Evolutionary conservation across 805 yeast species (phyloP).

Genomic region (Suhomyces emberorum): DNA sequence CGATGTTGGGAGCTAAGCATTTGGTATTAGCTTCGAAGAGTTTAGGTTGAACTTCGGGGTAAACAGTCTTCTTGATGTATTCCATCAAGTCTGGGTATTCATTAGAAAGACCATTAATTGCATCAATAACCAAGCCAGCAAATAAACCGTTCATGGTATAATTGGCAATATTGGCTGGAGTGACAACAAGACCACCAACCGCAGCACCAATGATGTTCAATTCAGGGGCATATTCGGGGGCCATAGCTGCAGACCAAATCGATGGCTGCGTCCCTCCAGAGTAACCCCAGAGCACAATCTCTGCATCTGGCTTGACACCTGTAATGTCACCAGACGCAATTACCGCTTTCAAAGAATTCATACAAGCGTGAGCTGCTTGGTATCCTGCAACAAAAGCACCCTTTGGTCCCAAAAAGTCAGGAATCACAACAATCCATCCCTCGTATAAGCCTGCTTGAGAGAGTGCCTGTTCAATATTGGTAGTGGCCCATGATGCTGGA

Average conservation of each 20-base stretch:
- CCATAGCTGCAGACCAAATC: constrained; percentile 23
- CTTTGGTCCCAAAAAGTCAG: constrained; percentile 21
- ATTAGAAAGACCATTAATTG: constrained; percentile 27
- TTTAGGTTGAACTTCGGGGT: constrained; percentile 2
- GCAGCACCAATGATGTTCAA: constrained; percentile 26
- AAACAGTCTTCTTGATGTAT: constrained; percentile 4
- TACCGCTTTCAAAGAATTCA: constrained; percentile 18
- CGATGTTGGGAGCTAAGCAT: constrained; percentile 1
- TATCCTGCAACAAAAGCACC: constrained; percentile 18
- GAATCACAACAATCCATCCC: constrained; percentile 19
- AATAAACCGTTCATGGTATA: constrained; percentile 22
- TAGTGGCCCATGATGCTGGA: background rate
- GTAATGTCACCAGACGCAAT: constrained; percentile 11
- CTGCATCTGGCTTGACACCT: constrained; percentile 14
- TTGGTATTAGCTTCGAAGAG: background rate
- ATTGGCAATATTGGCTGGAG: constrained; percentile 23
- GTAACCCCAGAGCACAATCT: constrained; percentile 20
- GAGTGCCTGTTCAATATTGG: background rate
- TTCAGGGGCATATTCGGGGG: constrained; percentile 24
- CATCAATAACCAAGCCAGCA: constrained; percentile 28
- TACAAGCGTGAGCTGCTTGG: constrained; percentile 17
- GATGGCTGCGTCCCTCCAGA: constrained; percentile 25
- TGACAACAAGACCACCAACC: constrained; percentile 35
- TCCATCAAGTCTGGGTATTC: constrained; percentile 26
- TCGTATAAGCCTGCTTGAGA: constrained; percentile 10